Evolutionary conservation across 805 yeast species (phyloP), one percentile per base, ranked within the genome.

Genomic region (Kazachstania bromeliacearum): DNA sequence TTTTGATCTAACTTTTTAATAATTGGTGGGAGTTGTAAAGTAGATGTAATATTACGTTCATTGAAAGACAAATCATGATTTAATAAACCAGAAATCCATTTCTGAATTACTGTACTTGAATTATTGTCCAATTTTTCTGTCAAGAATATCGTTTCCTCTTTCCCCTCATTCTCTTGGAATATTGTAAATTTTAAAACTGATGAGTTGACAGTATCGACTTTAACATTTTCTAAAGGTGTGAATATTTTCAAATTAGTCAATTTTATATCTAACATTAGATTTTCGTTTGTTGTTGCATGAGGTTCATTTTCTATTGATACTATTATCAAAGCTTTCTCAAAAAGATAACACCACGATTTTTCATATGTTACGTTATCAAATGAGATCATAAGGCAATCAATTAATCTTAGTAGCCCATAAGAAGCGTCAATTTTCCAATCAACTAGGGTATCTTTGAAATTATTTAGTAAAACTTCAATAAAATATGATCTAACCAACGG

Each of bases 1-100:
- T 39, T 36, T 2, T 23, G 9, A 1, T 34, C 13, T 9, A 37
- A 28, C 13, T 39, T 38, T 14, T 36, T 39, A 9, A 44, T 37
- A 2, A 47, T 38, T 4, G 47, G 44, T 2, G 53, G 54, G 7
- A 44, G 13, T n/a, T 51, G 48, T 21, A 62, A 34, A 1, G 63
- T 56, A 2, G 63, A 58, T 3, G 64, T 56, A 18, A 64, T 41
- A 31, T 47, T 51, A 6, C 35, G 26, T 4, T 55, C 50, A 36
- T 54, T 43, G 35, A 63, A 61, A 6, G 41, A 38, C 12, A 62
- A 43, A 4, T 57, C 60, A 31, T 42, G 40, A 36, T 64, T 60
- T 28, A 66, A 51, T 7, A 66, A 34, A 0, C 59, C 68, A 2
- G 68, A 54, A 10, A 63, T 57, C 70, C 70, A 66, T 46, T 64